Evolutionary conservation across 1,284 basidiomycete species (phyloP), one percentile per base, ranked within the genome.

Genomic region (Boletus albobrunnescens): DNA sequence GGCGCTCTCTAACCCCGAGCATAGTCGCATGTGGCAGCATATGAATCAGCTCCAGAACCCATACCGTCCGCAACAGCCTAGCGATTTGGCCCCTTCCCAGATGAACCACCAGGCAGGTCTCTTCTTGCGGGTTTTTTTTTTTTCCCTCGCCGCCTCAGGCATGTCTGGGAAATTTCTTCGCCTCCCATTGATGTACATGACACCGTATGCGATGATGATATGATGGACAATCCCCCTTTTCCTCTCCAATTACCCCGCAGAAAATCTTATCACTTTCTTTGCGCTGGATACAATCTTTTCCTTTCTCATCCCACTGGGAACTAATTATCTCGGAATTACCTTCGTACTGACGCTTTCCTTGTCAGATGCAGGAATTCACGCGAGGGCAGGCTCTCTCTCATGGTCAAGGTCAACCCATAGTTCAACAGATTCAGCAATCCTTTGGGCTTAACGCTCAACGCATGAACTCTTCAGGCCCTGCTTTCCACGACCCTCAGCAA

Each of bases 1-100:
- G 47, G 69, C 65, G 50, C 72, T 78, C 55, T 56, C 63, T 55
- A 66, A 65, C 64, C 45, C 72, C 47, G 79, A 82, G 56, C 72
- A 76, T 30, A 52, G 53, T 54, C 72, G 75, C 53, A 68, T 75
- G 57, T 84, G 81, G 80, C 74, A 76, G 63, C 77, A 79, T 60
- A 69, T 76, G 61, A 75, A 76, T 57, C 74, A 76, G 53, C 66
- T 71, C 32, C 73, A 71, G 56, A 68, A 68, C 44, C 69, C 71
- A 55, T 73, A 73, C 56, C 71, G 76, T 42, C 56, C 64, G 3
- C 71, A 71, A 48, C 70, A 67, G 56, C 67, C 70, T 19, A 58
- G 56, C 45, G 75, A 77, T 56, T 68, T 78, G 56, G 60, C 63
- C 35, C 44, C 61, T 20, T 56, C 64, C 20, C 72, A 71, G 59